Evolutionary conservation across 2,329 filamentous ascomycete species (phyloP), one percentile per base, ranked within the genome.

Genomic region (Alternaria ethzedia): DNA sequence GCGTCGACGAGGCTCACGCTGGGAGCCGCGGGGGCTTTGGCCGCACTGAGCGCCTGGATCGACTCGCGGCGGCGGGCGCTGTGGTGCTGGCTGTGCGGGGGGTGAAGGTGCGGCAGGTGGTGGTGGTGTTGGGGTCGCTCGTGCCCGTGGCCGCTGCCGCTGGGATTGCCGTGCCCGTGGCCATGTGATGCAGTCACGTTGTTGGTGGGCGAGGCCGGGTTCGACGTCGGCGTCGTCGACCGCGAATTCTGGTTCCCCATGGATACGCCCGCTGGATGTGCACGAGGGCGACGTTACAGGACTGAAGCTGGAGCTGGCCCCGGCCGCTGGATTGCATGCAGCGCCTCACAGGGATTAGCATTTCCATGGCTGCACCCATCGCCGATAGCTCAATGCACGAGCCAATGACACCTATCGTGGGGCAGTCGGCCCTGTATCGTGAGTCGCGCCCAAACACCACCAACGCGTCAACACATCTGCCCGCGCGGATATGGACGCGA

Each of bases 41-140:
- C 75, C 47, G 71, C 70, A 64, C 73, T 74, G 51, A 82, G 71
- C 20, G 78, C 77, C 69, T 80, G 80, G 64, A 82, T 81, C 50
- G 75, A 79, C 70, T 81, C 79, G 54, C 80, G 73, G 30, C 81
- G 71, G 50, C 77, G 77, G 44, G 78, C 76, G 47, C 75, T 67
- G 66, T 70, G 68, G 66, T 58, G 46, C 23, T 68, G 58, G 59
- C 68, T 54, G 64, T 69, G 64, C 45, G 65, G 56, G 58, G 55
- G 54, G 66, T 68, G 68, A 50, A 59, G 61, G 59, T 52, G 54
- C 57, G 49, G 51, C n/a, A 61, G 61, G 47, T 63, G 68, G 55
- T 61, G 51, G 17, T 57, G 60, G 11, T 58, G 45, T 56, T 63
- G 59, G 57, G 49, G 61, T 59, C 65, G 65, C 49, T 61, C 47